phyloP scores from a whole-genome alignment of 352 stramenopile species.

The Pythium aristosporum region DNA sequence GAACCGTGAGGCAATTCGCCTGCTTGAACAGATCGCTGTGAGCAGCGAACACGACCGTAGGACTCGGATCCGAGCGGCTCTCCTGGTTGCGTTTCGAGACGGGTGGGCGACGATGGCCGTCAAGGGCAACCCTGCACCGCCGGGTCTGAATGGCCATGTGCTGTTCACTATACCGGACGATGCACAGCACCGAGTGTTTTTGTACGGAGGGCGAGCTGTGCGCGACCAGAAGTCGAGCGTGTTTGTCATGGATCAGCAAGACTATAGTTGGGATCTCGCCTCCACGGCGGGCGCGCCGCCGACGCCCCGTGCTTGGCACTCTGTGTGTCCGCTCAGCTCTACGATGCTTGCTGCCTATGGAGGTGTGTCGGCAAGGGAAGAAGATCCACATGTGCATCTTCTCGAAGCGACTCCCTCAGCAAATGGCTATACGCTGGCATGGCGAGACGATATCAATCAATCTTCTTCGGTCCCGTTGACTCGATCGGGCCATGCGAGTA shows the following conservation, averaged over 20 bases:
- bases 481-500: conserved; percentile 53
- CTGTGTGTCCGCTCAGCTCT: conserved; percentile 31
- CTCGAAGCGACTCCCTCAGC: conserved; percentile 14
- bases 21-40: conserved; percentile 35
- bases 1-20: conserved; percentile 52
- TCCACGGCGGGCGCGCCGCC: conserved; percentile 29
- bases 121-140: conserved; percentile 63
- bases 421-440: conserved; percentile 3
- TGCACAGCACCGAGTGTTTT: conserved; percentile 25
- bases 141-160: conserved; percentile 60
- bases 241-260: conserved; percentile 44
- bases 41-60: conserved; percentile 8
- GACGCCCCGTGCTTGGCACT: conserved; percentile 62
- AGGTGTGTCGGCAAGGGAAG: conserved; percentile 53
- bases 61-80: conserved; percentile 31
- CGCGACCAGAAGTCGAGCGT: conserved; percentile 53
- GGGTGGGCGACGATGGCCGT: conserved; percentile 48
- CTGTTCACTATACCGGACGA: conserved; percentile 39
- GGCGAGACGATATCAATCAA: neutral
- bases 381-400: conserved; percentile 50
- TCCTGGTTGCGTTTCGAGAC: conserved; percentile 35
- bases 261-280: conserved; percentile 53
- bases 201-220: conserved; percentile 61
- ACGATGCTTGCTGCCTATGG: conserved; percentile 47
- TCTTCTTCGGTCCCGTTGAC: neutral